Evolutionary conservation across 345 rosid genomes (phyloP), one percentile per base, ranked within the genome.

Genomic region (Theobroma cacao): DNA sequence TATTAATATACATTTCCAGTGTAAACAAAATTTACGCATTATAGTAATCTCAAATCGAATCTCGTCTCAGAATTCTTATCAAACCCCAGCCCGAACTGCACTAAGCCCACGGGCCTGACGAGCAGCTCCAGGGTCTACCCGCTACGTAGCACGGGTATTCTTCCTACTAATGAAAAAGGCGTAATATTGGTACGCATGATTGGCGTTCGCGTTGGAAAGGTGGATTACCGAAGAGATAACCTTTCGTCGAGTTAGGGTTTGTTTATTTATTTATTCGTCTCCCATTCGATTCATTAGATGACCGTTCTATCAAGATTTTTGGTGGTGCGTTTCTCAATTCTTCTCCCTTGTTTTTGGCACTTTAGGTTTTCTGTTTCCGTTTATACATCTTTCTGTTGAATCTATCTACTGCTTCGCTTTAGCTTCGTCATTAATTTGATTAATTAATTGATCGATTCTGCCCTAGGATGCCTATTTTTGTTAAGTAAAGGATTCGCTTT

Each of bases 171-270:
- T n/a, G n/a, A n/a, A n/a, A n/a, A n/a, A n/a, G n/a, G n/a, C n/a
- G n/a, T n/a, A n/a, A n/a, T n/a, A n/a, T n/a, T n/a, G n/a, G n/a
- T n/a, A n/a, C n/a, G n/a, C n/a, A n/a, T n/a, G n/a, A n/a, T n/a
- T n/a, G n/a, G n/a, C n/a, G 31, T 40, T 4, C 30, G 18, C 48
- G 24, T 67, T 1, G 34, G 28, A 2, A 43, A 67, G 33, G 11
- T 14, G 13, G 12, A n/a, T 67, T 67, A 11, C 53, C 14, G 43
- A 67, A 26, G 12, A 66, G 71, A 13, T 66, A 48, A 7, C 58
- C 53, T 45, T 15, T 45, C 13, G 26, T 69, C 56, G 56, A 45
- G 13, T 45, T 69, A 45, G 74, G 74, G 74, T 69, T 69, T 69
- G 45, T 45, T 58, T 69, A 52, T 45, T 69, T 45, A 7, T 45